Evolutionary conservation across 2,329 filamentous ascomycete genomes (phyloP), one percentile per base, ranked within the genome.

Genomic region (Remersonia thermophila): DNA sequence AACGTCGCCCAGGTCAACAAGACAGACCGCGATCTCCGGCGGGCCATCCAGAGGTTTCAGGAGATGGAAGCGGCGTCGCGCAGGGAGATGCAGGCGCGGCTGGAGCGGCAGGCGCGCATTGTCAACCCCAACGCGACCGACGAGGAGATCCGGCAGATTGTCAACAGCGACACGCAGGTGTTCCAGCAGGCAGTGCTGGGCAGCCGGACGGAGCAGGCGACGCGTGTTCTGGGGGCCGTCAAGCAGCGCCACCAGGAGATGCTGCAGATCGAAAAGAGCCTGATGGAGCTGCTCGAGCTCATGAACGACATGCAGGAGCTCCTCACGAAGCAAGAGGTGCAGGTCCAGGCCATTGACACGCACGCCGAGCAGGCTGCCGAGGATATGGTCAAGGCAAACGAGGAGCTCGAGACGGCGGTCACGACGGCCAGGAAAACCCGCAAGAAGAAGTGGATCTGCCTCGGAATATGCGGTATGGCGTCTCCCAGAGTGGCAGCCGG

Each of bases 371-470:
- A 93, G 53, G 82, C 91, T 27, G 76, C 83, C 33, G 77, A 81
- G 39, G 83, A 96, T 58, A 73, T 95, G 32, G 75, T 80, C 52
- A 81, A 91, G 57, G 89, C 80, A 46, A 95, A 91, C 54, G 71
- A 76, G 44, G 77, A 95, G 58, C 82, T 96, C 41, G 77, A 71
- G 27, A 73, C 72, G n/a, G 87, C 87, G 10, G 82, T 94, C 44
- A 69, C 71, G 42, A 93, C 83, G 48, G 89, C 89, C 7, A 71
- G 80, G 56, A 73, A 76, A 49, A 83, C 81, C 34, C 73, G 83
- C 49, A 83, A 77, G 65, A 93, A 93, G 85, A 95, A 95, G 81
- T 95, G 86, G 87, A 87, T 83, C 57, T 94, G 86, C 67, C 63
- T 94, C 48, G 77, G 80, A 51, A 84, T 95, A 52, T 63, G 69